phyloP scores from a whole-genome alignment of 345 rosid species.

The Garcia nutans region DNA sequence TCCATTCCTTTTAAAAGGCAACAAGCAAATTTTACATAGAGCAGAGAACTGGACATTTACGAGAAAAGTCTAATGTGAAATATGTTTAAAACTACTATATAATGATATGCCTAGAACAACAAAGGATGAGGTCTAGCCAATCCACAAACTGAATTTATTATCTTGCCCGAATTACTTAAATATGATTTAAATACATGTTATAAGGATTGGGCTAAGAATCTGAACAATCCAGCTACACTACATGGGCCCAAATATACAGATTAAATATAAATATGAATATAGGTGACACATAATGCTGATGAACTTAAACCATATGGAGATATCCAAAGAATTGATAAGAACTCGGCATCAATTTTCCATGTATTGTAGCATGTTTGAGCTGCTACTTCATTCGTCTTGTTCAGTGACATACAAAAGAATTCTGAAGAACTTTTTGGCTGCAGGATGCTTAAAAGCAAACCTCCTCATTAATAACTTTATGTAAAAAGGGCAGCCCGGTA shows the following conservation, averaged over 20 bases:
- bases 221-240: neutral
- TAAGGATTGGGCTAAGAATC: neutral
- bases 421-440: neutral
- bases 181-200: neutral
- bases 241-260: no score
- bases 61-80: neutral
- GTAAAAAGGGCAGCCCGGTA: no score
- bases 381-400: neutral
- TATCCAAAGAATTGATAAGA: neutral
- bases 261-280: no score
- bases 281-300: no score
- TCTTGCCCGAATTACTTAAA: neutral
- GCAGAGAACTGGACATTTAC: neutral
- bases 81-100: neutral
- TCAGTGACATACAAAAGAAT: no score
- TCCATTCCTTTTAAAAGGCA: neutral
- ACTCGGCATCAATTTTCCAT: neutral
- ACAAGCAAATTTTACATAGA: neutral
- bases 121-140: neutral
- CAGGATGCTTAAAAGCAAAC: neutral
- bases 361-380: neutral
- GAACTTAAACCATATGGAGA: no score
- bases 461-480: no score
- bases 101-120: neutral
- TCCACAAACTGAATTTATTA: neutral